Base-by-base conservation (phyloP, 192 early-diverging fungal species). In the Coemansia sp. region DNA sequence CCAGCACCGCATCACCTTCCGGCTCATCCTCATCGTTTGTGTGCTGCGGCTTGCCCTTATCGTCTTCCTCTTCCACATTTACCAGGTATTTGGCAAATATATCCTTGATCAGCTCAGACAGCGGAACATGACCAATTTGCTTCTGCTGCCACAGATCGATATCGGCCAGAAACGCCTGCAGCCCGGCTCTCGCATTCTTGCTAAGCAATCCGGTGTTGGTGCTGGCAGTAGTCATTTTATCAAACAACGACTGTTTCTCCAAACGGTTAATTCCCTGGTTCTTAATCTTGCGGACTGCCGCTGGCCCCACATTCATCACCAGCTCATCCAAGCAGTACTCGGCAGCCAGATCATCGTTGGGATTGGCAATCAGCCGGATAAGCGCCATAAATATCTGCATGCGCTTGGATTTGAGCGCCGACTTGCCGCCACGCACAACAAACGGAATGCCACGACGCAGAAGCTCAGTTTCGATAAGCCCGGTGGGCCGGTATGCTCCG, bases 391-490 rank as follows among this genome's bases (percentile, higher is more conserved):
- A 56, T 30, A 54, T 12, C 56, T 70, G 66, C 65, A 69, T 68
- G 1, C 63, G 55, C 50, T 43, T 55, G 33, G 66, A 65, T 18
- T 63, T 68, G 3, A 79, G 59, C 31, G 61, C 59, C 50, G 77
- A 72, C 9, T 58, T 21, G 21, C 77, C 67, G 33, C 70, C 77
- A 19, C 70, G 70, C 47, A 72, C 59, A 5, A 79, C 56, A 57
- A 44, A 70, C 28, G 70, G 52, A 10, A 79, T 73, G 5, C 62
- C 62, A 12, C 50, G 20, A 5, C 55, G 78, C 80, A 69, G 70
- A 45, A 63, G 78, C 76, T 65, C 84, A 61, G 50, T 81, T 83
- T 57, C 87, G 68, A 59, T 84, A 51, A 57, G 70, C 50, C 33
- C 84, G 14, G 45, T 81, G 16, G 65, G 84, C 50, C 51, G 73